Conservation (phyloP, 164 flowering plant genomes). For the Vitis vinifera region ASM3070453v1 NC_081811.1:2203501-2204000, state of each 20-base stretch:
- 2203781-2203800: constrained; percentile 86
- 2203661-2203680: constrained; percentile 79
- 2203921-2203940: no score
- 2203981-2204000: rapidly evolving
- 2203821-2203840: constrained; percentile 78
- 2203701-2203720: constrained; percentile 60
- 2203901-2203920: no score
- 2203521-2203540: no score
- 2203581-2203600: no score
- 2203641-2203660: constrained; percentile 73
- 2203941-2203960: no score
- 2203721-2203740: constrained; percentile 65
- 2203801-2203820: constrained; percentile 66
- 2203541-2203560: no score
- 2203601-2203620: neutral
- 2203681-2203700: constrained; percentile 59
- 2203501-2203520: no score
- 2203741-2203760: constrained; percentile 53
- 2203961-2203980: no score
- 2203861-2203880: no score
- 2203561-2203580: no score
- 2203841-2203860: constrained; percentile 52
- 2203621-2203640: constrained; percentile 72
- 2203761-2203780: constrained; percentile 83
- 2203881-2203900: no score